These are phyloP conservation scores for Blastobotrys peoriensis DNA, from an alignment of 805 yeast species.

Conservation along the genomic window DNA sequence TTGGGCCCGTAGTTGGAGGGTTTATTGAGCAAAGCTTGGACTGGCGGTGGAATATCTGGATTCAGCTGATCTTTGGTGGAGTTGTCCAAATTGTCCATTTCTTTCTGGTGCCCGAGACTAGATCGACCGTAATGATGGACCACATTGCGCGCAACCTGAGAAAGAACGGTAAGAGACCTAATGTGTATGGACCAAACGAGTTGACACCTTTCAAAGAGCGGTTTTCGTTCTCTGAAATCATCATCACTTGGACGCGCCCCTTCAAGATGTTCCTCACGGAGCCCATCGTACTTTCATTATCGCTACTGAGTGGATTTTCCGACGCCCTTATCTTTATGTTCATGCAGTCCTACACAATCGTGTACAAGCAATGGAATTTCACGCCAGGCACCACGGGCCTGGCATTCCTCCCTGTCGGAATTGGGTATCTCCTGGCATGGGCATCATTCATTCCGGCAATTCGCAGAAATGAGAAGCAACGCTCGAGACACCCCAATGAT, in stretches of 20 bases:
- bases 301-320: conserved; percentile 37
- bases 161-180: conserved; percentile 29
- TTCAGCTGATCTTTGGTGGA: conserved; percentile 34
- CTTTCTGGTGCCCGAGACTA: conserved; percentile 34
- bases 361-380: conserved; percentile 34
- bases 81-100: conserved; percentile 33
- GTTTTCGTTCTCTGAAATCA: conserved; percentile 24
- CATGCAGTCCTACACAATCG: conserved; percentile 34
- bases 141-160: conserved; percentile 35
- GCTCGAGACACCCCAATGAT: conserved; percentile 28
- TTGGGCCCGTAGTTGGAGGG: conserved; percentile 50
- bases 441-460: conserved; percentile 32
- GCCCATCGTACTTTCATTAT: conserved; percentile 36
- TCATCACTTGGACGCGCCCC: conserved; percentile 35
- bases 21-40: conserved; percentile 49
- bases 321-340: conserved; percentile 38
- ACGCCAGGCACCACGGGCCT: conserved; percentile 29
- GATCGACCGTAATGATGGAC: conserved; percentile 32
- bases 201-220: conserved; percentile 17
- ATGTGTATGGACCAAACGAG: conserved; percentile 35
- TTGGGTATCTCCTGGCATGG: conserved; percentile 36
- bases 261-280: conserved; percentile 35
- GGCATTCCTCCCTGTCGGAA: conserved; percentile 31
- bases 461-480: conserved; percentile 28
- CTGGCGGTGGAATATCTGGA: conserved; percentile 54